A percentile compares a stretch with the other conserved stretches of the same genome.
These are phyloP conservation scores for Heimioporus sp. DNA, from an alignment of 768 basidiomycete species.

Conservation along the genomic window DNA sequence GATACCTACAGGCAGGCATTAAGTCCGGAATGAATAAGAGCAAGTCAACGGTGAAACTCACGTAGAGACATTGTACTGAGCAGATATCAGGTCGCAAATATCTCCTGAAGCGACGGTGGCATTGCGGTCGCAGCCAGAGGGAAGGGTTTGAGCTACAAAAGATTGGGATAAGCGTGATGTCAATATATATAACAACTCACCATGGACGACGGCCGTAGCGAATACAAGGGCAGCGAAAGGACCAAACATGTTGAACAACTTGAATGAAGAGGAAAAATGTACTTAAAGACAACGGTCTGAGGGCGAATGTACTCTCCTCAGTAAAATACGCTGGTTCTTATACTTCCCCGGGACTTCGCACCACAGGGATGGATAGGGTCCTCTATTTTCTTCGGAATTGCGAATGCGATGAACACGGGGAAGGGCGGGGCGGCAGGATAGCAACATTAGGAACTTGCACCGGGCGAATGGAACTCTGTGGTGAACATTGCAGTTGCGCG, in stretches of 20 bases:
- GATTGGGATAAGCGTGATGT: background rate
- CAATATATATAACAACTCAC: slow-evolving; percentile 7
- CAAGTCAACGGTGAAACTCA: slow-evolving; percentile 29
- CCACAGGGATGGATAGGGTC: no score
- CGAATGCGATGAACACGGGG: no score
- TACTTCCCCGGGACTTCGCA: background rate
- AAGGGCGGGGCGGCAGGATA: no score
- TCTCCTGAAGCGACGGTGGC: slow-evolving; percentile 58
- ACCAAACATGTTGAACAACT: slow-evolving; percentile 14
- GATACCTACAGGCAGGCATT: slow-evolving; percentile 39
- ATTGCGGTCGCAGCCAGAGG: slow-evolving; percentile 50
- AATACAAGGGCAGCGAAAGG: slow-evolving; percentile 14
- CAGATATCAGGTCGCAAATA: slow-evolving; percentile 66
- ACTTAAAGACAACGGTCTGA: background rate
- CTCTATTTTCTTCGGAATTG: no score
- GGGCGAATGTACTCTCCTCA: background rate
- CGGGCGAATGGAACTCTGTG: no score
- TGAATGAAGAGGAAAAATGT: background rate
- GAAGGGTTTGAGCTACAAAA: slow-evolving; percentile 40
- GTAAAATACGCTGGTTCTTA: slow-evolving; percentile 11
- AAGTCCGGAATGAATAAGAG: background rate
- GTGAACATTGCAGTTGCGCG: no score
- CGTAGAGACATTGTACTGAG: slow-evolving; percentile 60
- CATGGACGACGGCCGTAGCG: slow-evolving; percentile 7
- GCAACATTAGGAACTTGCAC: no score